Evolutionary conservation across 2,329 filamentous ascomycete species (phyloP).

Genomic region (Fusarium metavorans): DNA sequence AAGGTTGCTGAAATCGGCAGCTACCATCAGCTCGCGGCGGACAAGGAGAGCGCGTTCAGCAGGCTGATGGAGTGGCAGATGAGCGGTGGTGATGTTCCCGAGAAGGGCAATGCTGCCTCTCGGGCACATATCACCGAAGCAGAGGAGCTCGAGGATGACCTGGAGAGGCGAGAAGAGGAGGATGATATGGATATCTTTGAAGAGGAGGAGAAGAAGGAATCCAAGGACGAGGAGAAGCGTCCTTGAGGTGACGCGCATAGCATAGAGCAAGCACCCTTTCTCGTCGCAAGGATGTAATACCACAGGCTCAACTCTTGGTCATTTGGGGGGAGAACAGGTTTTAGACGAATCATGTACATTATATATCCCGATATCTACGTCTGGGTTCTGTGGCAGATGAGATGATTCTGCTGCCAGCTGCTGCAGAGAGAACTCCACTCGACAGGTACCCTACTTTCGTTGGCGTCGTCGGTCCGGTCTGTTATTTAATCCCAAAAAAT

Average conservation of each 20-base stretch:
- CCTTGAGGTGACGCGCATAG: conserved; percentile 20
- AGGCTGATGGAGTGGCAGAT: conserved; percentile 99
- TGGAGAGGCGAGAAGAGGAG: conserved; percentile 55
- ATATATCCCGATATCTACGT: conserved; percentile 45
- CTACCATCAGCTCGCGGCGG: conserved; percentile 80
- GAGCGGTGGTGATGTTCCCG: conserved; percentile 78
- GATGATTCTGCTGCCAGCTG: conserved; percentile 26
- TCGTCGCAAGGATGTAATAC: conserved; percentile 35
- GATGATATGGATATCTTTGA: conserved; percentile 47
- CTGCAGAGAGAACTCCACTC: conserved; percentile 44
- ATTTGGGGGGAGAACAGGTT: conserved; percentile 19
- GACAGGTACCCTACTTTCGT: conserved; percentile 38
- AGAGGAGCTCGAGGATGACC: conserved; percentile 65
- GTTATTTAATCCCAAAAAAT: conserved; percentile 30
- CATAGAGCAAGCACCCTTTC: conserved; percentile 10
- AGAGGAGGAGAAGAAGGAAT: conserved; percentile 42
- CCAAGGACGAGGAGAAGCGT: conserved; percentile 35
- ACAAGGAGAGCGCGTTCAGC: conserved; percentile 85
- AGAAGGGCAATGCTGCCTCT: conserved; percentile 51
- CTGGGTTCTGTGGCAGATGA: conserved; percentile 35
- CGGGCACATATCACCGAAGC: conserved; percentile 61
- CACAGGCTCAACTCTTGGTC: conserved; percentile 6
- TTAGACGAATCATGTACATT: conserved; percentile 46
- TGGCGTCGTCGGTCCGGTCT: conserved; percentile 36
- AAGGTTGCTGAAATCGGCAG: conserved; percentile 91